Evolutionary conservation across 2,329 filamentous ascomycete species (phyloP), one percentile per base, ranked within the genome.

Genomic region (Monilinia fructicola): DNA sequence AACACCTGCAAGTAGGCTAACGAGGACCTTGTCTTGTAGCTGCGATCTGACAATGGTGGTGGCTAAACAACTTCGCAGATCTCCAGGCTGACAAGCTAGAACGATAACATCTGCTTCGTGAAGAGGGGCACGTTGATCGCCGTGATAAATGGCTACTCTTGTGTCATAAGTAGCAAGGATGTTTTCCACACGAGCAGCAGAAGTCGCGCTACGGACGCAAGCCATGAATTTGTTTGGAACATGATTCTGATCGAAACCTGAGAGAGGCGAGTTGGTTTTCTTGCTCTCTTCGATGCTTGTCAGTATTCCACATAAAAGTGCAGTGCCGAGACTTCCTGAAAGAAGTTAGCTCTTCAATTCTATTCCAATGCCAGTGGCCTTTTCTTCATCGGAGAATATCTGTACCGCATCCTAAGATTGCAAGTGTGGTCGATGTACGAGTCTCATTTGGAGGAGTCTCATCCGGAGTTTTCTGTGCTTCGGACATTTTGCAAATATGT

Each of bases 81-180:
- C 38, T 93, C 90, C 74, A 90, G 87, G 1, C 90, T 91, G 0
- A 82, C 93, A 67, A 93, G 91, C 0, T 93, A 85, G 74, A 83
- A 84, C 5, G 90, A 90, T 0, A 77, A 93, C 28, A 83, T 83
- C 64, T 90, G 0, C 87, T 87, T 0, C 90, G 89, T 5, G 90
- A 88, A 76, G 81, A 78, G 7, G 88, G 93, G 0, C 90, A 86
- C 0, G 83, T 93, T 65, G 80, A 91, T 16, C 89, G 90, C 7
- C 81, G 92, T 21, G 90, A 90, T 10, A 90, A 89, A 0, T 78
- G 91, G 1, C 89, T 89, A 0, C 89, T 78, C 93, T 1, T 87
- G 87, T 18, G 87, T 87, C 31, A 86, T 90, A 60, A 82, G 83
- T 5, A 82, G 87, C 10, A 85, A 87, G 28, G 87, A 85, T n/a